Evolutionary conservation across 345 rosid species (phyloP).

Genomic region (Salix koriyanagi): DNA sequence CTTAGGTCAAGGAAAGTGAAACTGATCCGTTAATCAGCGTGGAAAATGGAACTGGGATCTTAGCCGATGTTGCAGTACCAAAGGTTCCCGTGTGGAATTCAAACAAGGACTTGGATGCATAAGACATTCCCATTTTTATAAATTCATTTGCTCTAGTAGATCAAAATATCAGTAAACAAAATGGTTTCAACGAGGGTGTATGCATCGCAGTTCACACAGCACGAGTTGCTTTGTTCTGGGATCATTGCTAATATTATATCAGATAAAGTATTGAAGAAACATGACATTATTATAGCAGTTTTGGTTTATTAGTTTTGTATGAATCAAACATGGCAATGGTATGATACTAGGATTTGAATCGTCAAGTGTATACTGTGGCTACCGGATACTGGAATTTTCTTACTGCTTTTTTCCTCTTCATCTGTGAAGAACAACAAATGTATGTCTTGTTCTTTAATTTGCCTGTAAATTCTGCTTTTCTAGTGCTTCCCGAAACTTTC

Average conservation of each 20-base stretch:
- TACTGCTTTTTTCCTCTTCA: not conserved
- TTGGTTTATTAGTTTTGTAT: slow-evolving; percentile 22
- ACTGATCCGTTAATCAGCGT: slow-evolving; percentile 65
- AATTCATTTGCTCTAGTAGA: slow-evolving; percentile 18
- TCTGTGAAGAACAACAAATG: not conserved
- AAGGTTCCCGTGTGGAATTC: slow-evolving; percentile 78
- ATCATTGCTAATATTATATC: slow-evolving; percentile 10
- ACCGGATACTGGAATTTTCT: not conserved
- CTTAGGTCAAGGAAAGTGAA: slow-evolving; percentile 77
- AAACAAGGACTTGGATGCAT: slow-evolving; percentile 89
- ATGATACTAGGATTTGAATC: slow-evolving; percentile 22
- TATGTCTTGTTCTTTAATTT: not conserved
- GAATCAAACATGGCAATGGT: slow-evolving; percentile 22
- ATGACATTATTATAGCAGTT: slow-evolving; percentile 28
- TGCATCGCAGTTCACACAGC: not conserved
- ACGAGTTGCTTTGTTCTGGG: slow-evolving; percentile 15
- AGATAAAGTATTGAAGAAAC: slow-evolving; percentile 20
- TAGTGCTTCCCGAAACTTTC: not conserved
- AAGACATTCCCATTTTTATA: slow-evolving; percentile 14
- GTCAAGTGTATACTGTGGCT: slow-evolving; percentile 9
- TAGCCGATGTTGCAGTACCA: slow-evolving; percentile 47
- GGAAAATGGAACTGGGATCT: slow-evolving; percentile 69
- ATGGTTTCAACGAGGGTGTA: slow-evolving; percentile 25
- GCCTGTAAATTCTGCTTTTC: not conserved
- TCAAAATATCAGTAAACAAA: slow-evolving; percentile 13